These are phyloP conservation scores for Ophiostoma triangulosporum DNA, from an alignment of 2,329 filamentous ascomycete genomes.

Conservation along the genomic window DNA sequence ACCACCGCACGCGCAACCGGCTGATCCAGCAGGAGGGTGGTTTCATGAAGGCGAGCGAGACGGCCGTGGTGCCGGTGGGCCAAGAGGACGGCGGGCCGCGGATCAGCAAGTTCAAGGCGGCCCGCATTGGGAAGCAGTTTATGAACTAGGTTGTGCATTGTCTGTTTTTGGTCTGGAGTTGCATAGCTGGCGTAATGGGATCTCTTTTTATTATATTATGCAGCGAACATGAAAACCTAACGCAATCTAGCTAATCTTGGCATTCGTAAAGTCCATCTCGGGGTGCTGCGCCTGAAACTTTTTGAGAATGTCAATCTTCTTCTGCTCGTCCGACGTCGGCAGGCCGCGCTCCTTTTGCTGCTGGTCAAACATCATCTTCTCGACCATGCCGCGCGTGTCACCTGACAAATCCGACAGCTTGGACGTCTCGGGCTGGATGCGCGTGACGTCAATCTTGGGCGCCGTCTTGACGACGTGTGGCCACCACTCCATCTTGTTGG, in stretches of 20 bases:
- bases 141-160: neutral
- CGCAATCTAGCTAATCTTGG: slow-evolving; percentile 44
- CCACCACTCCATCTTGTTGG: slow-evolving; percentile 99
- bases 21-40: slow-evolving; percentile 76
- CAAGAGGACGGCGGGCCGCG: slow-evolving; percentile 50
- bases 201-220: no score
- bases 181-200: no score
- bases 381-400: slow-evolving; percentile 90
- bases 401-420: slow-evolving; percentile 88
- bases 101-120: slow-evolving; percentile 62
- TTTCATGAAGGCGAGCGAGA: slow-evolving; percentile 60
- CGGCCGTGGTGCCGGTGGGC: slow-evolving; percentile 51
- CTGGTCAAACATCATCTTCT: slow-evolving; percentile 99
- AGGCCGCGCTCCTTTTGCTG: slow-evolving; percentile 86
- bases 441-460: slow-evolving; percentile 86
- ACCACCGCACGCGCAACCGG: slow-evolving; percentile 68
- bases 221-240: no score
- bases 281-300: slow-evolving; percentile 77
- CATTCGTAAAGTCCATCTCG: slow-evolving; percentile 60
- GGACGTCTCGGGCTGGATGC: slow-evolving; percentile 86
- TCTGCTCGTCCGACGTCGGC: slow-evolving; percentile 86
- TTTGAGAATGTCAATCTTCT: slow-evolving; percentile 83
- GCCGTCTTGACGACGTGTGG: slow-evolving; percentile 74
- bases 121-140: slow-evolving; percentile 31
- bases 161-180: no score